Percentiles rank a stretch among this genome's conserved stretches.
phyloP scores from a whole-genome alignment of 2,329 filamentous ascomycete genomes.

The Ploettnerulaceae sp. region DNA sequence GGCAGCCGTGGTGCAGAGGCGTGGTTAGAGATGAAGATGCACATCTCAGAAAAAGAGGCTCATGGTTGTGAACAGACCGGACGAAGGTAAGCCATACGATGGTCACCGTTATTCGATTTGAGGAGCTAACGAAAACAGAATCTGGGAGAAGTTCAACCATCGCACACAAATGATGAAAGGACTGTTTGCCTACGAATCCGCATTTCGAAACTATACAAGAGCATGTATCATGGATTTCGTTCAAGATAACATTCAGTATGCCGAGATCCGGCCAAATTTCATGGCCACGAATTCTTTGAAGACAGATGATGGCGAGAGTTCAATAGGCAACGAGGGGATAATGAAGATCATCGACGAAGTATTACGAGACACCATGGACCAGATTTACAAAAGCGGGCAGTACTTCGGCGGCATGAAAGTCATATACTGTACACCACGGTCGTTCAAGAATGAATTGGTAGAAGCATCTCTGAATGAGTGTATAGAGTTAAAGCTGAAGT shows the following conservation, averaged over 20 bases:
- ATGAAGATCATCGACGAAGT: constrained; percentile 56
- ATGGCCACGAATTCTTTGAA: constrained; percentile 58
- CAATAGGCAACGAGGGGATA: constrained; percentile 53
- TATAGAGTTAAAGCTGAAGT: constrained; percentile 52
- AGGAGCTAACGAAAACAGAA: constrained; percentile 34
- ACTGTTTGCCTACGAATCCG: constrained; percentile 60
- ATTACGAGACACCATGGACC: constrained; percentile 43
- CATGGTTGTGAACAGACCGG: constrained; percentile 45
- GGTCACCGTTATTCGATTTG: background rate
- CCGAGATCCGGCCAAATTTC: constrained; percentile 66
- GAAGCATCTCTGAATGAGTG: constrained; percentile 54
- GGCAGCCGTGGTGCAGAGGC: constrained; percentile 36
- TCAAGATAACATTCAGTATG: constrained; percentile 63
- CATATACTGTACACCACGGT: constrained; percentile 66
- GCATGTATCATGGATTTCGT: constrained; percentile 57
- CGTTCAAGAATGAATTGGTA: constrained; percentile 47
- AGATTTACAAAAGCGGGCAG: constrained; percentile 36
- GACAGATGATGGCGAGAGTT: constrained; percentile 47
- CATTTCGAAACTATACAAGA: constrained; percentile 57
- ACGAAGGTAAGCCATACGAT: constrained; percentile 44
- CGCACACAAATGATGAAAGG: constrained; percentile 70
- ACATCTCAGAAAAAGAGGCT: constrained; percentile 56
- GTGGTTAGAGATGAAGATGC: constrained; percentile 60
- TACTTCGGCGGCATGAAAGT: constrained; percentile 63
- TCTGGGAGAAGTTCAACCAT: constrained; percentile 60